Evolutionary conservation across 345 rosid genomes (phyloP).

Genomic region (Schrenkiella parvula): DNA sequence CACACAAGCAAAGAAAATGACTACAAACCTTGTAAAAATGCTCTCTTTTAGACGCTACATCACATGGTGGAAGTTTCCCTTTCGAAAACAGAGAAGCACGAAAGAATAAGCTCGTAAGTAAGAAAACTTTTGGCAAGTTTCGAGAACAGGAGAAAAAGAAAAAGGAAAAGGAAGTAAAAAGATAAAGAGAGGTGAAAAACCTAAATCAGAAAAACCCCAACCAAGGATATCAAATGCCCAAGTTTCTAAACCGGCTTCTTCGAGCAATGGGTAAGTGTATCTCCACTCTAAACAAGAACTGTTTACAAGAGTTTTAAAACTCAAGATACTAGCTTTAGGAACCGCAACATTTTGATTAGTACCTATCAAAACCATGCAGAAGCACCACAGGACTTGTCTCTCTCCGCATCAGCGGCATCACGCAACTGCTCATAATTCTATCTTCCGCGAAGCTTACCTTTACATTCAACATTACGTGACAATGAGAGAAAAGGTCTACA

Average conservation of each 20-base stretch:
- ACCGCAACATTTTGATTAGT: neutral
- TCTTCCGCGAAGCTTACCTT: conserved; percentile 55
- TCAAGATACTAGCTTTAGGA: neutral
- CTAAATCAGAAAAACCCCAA: conserved; percentile 96
- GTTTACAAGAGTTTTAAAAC: conserved; percentile 29
- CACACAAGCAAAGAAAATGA: conserved; percentile 1
- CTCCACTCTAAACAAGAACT: conserved; percentile 99
- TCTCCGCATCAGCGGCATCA: conserved; percentile 53
- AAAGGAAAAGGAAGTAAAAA: neutral
- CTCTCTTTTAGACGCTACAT: conserved; percentile 64
- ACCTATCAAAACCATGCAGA: conserved; percentile 96
- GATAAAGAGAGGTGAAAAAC: conserved; percentile 32
- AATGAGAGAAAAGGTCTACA: neutral
- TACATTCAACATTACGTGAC: conserved; percentile 10
- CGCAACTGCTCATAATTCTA: conserved; percentile 74
- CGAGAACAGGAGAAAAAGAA: neutral
- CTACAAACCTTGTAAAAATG: conserved; percentile 71
- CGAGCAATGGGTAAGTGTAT: conserved; percentile 73
- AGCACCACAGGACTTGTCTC: conserved; percentile 67
- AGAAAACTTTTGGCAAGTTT: neutral
- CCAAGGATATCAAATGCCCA: conserved; percentile 96
- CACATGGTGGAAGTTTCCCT: conserved; percentile 63
- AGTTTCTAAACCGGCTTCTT: conserved; percentile 82
- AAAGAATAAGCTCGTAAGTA: neutral
- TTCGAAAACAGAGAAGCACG: conserved; percentile 7